Base-by-base conservation (phyloP, 2,329 filamentous ascomycete genomes). In the Oidium heveae region DNA sequence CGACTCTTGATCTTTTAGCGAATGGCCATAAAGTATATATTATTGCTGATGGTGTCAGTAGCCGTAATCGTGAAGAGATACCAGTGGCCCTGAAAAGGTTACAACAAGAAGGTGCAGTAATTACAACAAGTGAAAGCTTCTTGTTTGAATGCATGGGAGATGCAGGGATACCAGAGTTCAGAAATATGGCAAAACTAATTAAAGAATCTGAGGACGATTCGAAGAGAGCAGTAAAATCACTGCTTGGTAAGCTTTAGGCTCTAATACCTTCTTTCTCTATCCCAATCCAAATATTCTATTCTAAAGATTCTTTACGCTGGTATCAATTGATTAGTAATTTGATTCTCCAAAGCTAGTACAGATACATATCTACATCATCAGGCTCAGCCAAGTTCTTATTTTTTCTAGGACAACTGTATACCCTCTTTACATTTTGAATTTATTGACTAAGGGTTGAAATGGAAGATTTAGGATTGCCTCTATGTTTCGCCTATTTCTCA, bases 121-220 rank as follows among this genome's bases (percentile, higher is more conserved):
- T 96, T 34, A 94, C 87, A 18, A 86, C 82, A 24, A 91, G 84
- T 67, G 89, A 96, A 76, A 84, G 84, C 67, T 82, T 84, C 69
- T 69, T 95, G 64, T 96, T 93, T 69, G 88, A 96, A 71, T 79
- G 79, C 62, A 75, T 95, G 70, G 86, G 85, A 18, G 88, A 95
- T 69, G 86, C 89, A 7, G 73, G 69, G 13, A 77, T 81, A 61
- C 68, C 72, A 0, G 78, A 80, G 68, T 95, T 95, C 65, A 82
- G 76, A 69, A 72, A 72, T 24, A 72, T 95, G 50, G 80, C 84
- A 58, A 73, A 72, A 55, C 63, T 95, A 55, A 84, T 96, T 55
- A 94, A 89, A 73, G 84, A 86, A 61, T 80, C 75, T 8, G 75
- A 75, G 61, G 71, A 72, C 50, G 79, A 78, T 60, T 94, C 88